phyloP scores from a whole-genome alignment of 2,329 filamentous ascomycete genomes.

The Trichoderma atrobrunneum region DNA sequence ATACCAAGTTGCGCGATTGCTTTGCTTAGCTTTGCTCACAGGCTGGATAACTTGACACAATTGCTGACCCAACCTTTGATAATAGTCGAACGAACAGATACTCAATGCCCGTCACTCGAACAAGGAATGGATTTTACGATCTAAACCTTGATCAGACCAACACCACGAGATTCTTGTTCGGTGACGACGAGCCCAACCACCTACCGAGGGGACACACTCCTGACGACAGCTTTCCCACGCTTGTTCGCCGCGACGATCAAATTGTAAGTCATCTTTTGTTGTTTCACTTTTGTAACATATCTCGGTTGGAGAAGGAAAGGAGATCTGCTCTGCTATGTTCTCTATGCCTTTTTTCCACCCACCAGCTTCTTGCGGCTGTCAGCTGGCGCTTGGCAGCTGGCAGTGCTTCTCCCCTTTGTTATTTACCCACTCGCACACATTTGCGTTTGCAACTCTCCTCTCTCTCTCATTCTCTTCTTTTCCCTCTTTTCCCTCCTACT shows the following conservation, averaged over 20 bases:
- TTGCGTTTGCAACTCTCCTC: neutral
- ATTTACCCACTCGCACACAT: neutral
- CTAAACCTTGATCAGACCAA: conserved; percentile 77
- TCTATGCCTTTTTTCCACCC: neutral
- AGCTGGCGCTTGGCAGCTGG: neutral
- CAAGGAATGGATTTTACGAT: conserved; percentile 65
- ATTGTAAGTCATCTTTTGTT: conserved; percentile 45
- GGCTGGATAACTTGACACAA: neutral
- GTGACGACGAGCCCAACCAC: conserved; percentile 67
- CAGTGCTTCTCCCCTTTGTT: neutral
- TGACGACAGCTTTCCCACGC: conserved; percentile 84
- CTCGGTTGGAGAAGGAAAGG: neutral
- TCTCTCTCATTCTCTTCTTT: neutral
- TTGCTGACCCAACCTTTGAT: conserved; percentile 25
- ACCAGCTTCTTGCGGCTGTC: neutral
- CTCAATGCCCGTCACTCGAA: conserved; percentile 83
- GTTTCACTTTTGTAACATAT: neutral
- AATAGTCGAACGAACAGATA: conserved; percentile 74
- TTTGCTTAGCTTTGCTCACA: neutral
- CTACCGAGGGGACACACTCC: conserved; percentile 52
- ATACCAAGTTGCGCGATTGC: neutral
- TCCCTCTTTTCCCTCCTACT: neutral
- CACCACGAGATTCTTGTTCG: conserved; percentile 81
- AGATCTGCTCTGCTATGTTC: neutral
- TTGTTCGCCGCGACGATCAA: conserved; percentile 63